A percentile compares a stretch with the other conserved stretches of the same genome.
These are phyloP conservation scores for Blastomyces parvus DNA, from an alignment of 2,329 filamentous ascomycete genomes.

Conservation along the genomic window DNA sequence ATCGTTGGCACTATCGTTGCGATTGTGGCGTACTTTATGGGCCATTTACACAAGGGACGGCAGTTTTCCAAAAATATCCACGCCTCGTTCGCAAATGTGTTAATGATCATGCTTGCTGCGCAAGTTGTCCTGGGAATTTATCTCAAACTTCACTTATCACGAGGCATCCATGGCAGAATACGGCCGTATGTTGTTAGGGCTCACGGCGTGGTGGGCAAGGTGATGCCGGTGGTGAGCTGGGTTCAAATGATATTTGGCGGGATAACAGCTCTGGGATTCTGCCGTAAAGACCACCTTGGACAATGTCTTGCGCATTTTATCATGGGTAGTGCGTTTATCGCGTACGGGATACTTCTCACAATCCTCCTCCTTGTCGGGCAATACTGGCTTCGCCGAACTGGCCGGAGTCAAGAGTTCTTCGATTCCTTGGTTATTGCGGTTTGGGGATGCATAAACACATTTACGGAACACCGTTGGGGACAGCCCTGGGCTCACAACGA, in stretches of 20 bases:
- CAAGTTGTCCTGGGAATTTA: slow-evolving; percentile 79
- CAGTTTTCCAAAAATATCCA: slow-evolving; percentile 78
- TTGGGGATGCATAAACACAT: slow-evolving; percentile 97
- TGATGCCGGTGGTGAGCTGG: slow-evolving; percentile 80
- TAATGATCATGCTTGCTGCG: slow-evolving; percentile 68
- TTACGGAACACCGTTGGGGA: slow-evolving; percentile 95
- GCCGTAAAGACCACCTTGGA: slow-evolving; percentile 78
- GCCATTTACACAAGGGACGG: slow-evolving; percentile 80
- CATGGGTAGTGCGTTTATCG: slow-evolving; percentile 96
- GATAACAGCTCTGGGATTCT: slow-evolving; percentile 86
- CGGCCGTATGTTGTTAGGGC: slow-evolving; percentile 59
- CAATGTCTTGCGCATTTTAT: slow-evolving; percentile 97
- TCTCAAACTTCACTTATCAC: slow-evolving; percentile 79
- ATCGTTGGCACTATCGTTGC: slow-evolving; percentile 64
- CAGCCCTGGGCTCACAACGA: slow-evolving; percentile 82
- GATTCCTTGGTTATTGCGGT: slow-evolving; percentile 82
- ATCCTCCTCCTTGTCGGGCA: slow-evolving; percentile 83
- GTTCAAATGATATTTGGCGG: slow-evolving; percentile 92
- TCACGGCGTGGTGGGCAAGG: slow-evolving; percentile 77
- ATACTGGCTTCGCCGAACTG: slow-evolving; percentile 69
- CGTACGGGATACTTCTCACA: slow-evolving; percentile 78
- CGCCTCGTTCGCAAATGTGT: slow-evolving; percentile 63
- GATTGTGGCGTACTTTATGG: slow-evolving; percentile 78
- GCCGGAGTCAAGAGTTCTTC: slow-evolving; percentile 92
- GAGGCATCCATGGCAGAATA: slow-evolving; percentile 69